Percentiles rank a stretch among this genome's conserved stretches.
phyloP scores from a whole-genome alignment of 2,329 filamentous ascomycete species.

The Cladophialophora bantiana region DNA sequence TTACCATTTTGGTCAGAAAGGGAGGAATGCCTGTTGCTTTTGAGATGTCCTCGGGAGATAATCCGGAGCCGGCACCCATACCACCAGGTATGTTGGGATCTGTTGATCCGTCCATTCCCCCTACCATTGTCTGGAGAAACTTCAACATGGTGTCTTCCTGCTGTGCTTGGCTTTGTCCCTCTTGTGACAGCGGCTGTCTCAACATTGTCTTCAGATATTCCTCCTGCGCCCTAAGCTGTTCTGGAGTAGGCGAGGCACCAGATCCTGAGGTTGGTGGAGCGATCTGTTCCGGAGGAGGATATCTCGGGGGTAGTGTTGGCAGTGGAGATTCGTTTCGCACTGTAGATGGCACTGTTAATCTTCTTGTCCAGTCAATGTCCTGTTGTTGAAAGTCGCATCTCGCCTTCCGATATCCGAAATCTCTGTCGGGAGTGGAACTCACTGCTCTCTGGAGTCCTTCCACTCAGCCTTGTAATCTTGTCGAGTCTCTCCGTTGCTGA shows the following conservation, averaged over 20 bases:
- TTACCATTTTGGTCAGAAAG: conserved; percentile 48
- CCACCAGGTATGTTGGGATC: conserved; percentile 31
- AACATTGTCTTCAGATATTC: conserved; percentile 46
- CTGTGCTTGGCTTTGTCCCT: conserved; percentile 44
- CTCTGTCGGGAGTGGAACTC: conserved; percentile 27
- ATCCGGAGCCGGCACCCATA: conserved; percentile 27
- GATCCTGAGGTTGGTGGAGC: conserved; percentile 30
- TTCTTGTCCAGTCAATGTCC: not conserved
- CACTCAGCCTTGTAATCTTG: conserved; percentile 67
- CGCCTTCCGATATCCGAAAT: not conserved
- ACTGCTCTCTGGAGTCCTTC: conserved; percentile 54
- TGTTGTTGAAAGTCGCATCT: not conserved
- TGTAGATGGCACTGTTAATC: conserved; percentile 30
- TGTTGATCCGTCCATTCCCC: conserved; percentile 41
- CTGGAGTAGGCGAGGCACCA: conserved; percentile 36
- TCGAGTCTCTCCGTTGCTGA: conserved; percentile 66
- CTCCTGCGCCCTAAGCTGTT: conserved; percentile 50
- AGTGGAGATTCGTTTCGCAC: conserved; percentile 41
- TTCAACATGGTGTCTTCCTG: conserved; percentile 60
- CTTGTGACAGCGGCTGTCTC: conserved; percentile 38
- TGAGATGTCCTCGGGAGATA: conserved; percentile 40
- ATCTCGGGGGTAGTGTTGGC: conserved; percentile 43
- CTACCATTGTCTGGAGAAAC: conserved; percentile 61
- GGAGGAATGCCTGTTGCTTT: conserved; percentile 41
- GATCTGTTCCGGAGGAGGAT: conserved; percentile 36